These are phyloP conservation scores for Athelia psychrophila DNA, from an alignment of 1,284 basidiomycete species.

Conservation along the genomic window DNA sequence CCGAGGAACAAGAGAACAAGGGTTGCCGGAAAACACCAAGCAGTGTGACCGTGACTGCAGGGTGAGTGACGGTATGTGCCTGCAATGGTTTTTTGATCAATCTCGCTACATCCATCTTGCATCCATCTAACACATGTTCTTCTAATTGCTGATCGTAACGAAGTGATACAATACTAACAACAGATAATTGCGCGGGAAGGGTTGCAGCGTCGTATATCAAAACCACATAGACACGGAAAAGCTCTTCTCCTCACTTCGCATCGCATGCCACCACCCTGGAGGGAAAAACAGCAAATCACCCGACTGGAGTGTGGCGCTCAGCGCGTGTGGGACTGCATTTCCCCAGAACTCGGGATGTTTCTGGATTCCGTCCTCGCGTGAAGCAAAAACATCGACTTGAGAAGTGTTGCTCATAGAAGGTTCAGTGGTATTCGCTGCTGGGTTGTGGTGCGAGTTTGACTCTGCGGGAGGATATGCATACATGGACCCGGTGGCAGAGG, in stretches of 20 bases:
- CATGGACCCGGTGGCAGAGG: conserved; percentile 52
- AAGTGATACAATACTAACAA: neutral
- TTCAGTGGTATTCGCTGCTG: conserved; percentile 34
- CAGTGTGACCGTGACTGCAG: no score
- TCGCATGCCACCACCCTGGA: conserved; percentile 92
- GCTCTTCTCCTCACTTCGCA: conserved; percentile 76
- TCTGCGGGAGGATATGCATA: conserved; percentile 38
- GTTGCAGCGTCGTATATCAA: conserved; percentile 29
- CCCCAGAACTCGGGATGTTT: conserved; percentile 50
- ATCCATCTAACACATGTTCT: neutral
- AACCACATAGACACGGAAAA: conserved; percentile 85
- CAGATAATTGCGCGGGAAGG: no score
- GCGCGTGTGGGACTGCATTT: conserved; percentile 62
- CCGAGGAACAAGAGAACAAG: no score
- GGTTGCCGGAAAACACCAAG: no score
- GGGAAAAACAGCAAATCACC: conserved; percentile 89
- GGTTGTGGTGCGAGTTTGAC: conserved; percentile 26
- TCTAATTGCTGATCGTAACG: neutral
- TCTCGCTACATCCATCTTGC: no score
- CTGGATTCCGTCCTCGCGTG: conserved; percentile 17
- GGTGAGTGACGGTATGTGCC: no score
- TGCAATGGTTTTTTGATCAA: no score
- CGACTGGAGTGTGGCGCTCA: conserved; percentile 64
- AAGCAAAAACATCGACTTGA: conserved; percentile 62
- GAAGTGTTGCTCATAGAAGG: conserved; percentile 66